Evolutionary conservation across 2,329 filamentous ascomycete genomes (phyloP).

Genomic region (Lomentospora prolificans): DNA sequence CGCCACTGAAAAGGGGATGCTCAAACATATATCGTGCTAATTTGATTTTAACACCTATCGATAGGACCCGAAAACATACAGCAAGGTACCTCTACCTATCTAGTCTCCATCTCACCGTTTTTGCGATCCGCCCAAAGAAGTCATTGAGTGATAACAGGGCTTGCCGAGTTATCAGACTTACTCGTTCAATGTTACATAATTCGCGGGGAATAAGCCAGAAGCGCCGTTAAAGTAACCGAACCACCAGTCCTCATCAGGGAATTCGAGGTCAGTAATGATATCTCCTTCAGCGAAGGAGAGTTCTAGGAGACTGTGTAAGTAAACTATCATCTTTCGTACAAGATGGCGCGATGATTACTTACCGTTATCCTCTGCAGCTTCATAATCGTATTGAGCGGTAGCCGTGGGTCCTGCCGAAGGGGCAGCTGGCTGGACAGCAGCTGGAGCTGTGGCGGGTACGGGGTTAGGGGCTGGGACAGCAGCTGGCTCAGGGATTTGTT

Average conservation of each 20-base stretch:
- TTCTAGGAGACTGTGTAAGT: constrained; percentile 27
- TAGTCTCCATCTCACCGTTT: not conserved
- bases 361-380: constrained; percentile 91
- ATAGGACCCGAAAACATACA: not conserved
- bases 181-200: constrained; percentile 53
- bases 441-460: constrained; percentile 30
- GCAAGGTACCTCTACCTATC: not conserved
- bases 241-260: constrained; percentile 99
- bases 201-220: constrained; percentile 73
- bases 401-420: constrained; percentile 51
- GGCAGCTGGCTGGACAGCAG: constrained; percentile 15
- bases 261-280: constrained; percentile 74
- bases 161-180: no score
- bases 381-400: constrained; percentile 87
- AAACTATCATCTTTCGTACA: no score
- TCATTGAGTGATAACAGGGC: no score
- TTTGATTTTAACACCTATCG: not conserved
- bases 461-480: constrained; percentile 23
- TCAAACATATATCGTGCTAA: not conserved
- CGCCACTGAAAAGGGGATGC: no score
- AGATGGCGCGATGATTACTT: no score
- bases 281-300: constrained; percentile 83
- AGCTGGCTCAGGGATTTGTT: constrained; percentile 12
- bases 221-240: constrained; percentile 74
- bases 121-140: no score